Evolutionary conservation across 2,329 filamentous ascomycete genomes (phyloP), one percentile per base, ranked within the genome.

Genomic region (Tolypocladium ophioglossoides): DNA sequence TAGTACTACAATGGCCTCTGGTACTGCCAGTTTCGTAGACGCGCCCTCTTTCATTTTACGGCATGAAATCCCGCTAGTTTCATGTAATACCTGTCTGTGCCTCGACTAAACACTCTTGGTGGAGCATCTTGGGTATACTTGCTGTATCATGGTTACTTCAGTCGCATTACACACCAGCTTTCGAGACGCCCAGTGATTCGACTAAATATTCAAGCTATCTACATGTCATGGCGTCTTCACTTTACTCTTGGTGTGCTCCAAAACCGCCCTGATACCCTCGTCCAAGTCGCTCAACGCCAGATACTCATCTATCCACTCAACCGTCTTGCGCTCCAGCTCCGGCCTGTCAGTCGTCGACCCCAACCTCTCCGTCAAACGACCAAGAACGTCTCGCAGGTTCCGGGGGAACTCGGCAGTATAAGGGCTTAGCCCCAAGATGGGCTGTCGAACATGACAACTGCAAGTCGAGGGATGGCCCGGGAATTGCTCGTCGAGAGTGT

Each of bases 371-470:
- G 79, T 84, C 57, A 96, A 68, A 48, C 78, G 74, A 1, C 77
- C 74, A 52, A 96, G 74, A 9, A 84, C 79, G 55, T 80, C 76
- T 51, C 83, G 80, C 57, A 96, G 72, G 50, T 84, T 86, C 44
- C 77, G 74, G 8, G 91, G 87, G 69, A 95, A 96, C 4, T 84
- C 81, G 9, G 85, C 75, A 3, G 86, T 86, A 37, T 75, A 73
- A 6, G 79, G 68, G 30, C 79, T 77, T 18, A 91, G 69, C 22
- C 84, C 85, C 51, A 88, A 73, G 2, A 95, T 74, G 5, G 88
- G 83, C 61, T 86, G 78, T 63, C 80, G 84, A 60, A 92, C 82
- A 63, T 84, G 79, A 71, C 88, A 92, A 65, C 81, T 84, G 68
- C 80, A 80, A 0, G 86, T 85, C 53, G 81, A 77, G 7, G 85